Evolutionary conservation across 495 filamentous ascomycete species (phyloP).

Genomic region (Penicillium malachiteum): DNA sequence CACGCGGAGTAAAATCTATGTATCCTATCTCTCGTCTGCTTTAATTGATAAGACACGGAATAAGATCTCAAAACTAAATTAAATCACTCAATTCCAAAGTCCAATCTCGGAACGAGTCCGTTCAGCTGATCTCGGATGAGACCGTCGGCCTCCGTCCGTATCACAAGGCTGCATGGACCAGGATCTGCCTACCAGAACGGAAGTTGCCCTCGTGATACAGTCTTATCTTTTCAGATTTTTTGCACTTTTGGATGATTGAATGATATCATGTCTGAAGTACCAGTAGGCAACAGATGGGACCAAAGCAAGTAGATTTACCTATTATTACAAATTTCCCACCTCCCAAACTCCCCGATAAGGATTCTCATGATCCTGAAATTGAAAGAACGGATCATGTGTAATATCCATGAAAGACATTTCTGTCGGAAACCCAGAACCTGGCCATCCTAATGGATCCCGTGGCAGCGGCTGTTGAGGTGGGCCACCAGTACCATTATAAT

Average conservation of each 20-base stretch:
- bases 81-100: not conserved
- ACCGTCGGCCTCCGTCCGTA: slow-evolving; percentile 4
- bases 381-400: slow-evolving; percentile 29
- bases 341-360: slow-evolving; percentile 29
- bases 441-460: slow-evolving; percentile 12
- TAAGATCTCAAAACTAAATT: too few species aligned
- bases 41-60: too few species aligned
- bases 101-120: not conserved
- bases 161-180: not conserved
- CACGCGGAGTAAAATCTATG: too few species aligned
- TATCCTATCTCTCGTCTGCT: too few species aligned
- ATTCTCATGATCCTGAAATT: slow-evolving; percentile 28
- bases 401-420: slow-evolving; percentile 39
- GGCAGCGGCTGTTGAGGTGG: slow-evolving; percentile 3
- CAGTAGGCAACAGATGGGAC: too few species aligned
- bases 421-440: slow-evolving; percentile 8
- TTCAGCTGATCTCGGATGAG: not conserved
- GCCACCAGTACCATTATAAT: not conserved
- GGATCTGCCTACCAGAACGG: not conserved
- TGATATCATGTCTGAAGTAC: not conserved
- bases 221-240: not conserved
- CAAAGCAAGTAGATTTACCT: not conserved
- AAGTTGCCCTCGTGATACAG: not conserved
- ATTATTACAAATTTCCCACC: slow-evolving; percentile 25
- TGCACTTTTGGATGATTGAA: not conserved